Conservation (phyloP, 2,329 filamentous ascomycete genomes). For the Beauveria pseudobassiana region DNA sequence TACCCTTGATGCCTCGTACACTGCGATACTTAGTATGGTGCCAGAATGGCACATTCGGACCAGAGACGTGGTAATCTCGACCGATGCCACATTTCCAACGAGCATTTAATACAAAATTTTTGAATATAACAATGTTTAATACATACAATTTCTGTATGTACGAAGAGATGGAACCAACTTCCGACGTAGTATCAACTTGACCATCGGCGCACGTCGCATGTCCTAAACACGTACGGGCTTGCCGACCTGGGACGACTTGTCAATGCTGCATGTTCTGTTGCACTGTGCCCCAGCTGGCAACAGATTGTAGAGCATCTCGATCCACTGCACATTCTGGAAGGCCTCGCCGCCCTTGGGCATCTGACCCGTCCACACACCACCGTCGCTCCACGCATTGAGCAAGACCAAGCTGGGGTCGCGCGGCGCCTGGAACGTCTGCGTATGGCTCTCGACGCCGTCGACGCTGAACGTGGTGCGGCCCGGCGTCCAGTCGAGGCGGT, state of each 20-base stretch:
- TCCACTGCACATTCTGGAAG: slow-evolving; percentile 52
- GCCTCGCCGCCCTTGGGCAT: slow-evolving; percentile 43
- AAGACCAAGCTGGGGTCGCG: slow-evolving; percentile 41
- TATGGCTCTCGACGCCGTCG: slow-evolving; percentile 38
- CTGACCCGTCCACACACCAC: slow-evolving; percentile 47
- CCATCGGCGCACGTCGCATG: background rate
- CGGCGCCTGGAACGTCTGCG: slow-evolving; percentile 47
- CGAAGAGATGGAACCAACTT: background rate
- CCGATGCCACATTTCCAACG: background rate
- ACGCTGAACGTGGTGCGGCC: slow-evolving; percentile 47
- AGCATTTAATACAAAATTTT: background rate
- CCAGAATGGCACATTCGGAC: slow-evolving; percentile 24
- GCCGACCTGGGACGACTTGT: slow-evolving; percentile 30
- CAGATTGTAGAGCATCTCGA: slow-evolving; percentile 46
- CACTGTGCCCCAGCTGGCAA: slow-evolving; percentile 18
- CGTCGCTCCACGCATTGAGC: slow-evolving; percentile 54
- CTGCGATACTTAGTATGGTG: slow-evolving; percentile 19
- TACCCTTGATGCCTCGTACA: slow-evolving; percentile 23
- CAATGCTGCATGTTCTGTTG: slow-evolving; percentile 31
- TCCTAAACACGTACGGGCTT: slow-evolving; percentile 25
- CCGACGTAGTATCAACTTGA: background rate
- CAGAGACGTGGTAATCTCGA: slow-evolving; percentile 21
- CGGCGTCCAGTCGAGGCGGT: slow-evolving; percentile 52
- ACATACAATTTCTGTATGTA: background rate
- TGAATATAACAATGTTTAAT: background rate